These are phyloP conservation scores for Cyphellophora europaea DNA, from an alignment of 2,329 filamentous ascomycete species.

Conservation along the genomic window DNA sequence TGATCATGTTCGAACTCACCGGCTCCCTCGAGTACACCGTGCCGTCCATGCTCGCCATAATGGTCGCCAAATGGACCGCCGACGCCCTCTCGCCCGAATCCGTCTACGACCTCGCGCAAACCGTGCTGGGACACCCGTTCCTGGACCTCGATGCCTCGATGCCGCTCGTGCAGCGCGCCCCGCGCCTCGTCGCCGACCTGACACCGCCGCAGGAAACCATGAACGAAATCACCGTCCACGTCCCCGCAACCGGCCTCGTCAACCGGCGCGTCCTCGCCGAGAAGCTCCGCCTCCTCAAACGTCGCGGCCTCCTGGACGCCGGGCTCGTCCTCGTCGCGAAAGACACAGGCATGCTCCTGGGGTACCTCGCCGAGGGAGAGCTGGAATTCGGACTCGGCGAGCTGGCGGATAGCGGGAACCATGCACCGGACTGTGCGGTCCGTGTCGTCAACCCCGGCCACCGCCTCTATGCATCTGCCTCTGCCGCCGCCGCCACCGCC, in stretches of 20 bases:
- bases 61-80: slow-evolving; percentile 51
- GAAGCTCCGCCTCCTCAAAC: slow-evolving; percentile 39
- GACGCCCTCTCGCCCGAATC: slow-evolving; percentile 44
- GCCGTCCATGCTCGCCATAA: slow-evolving; percentile 51
- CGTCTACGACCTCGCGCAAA: slow-evolving; percentile 53
- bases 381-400: slow-evolving; percentile 46
- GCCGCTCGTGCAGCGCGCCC: not conserved
- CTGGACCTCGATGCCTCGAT: slow-evolving; percentile 42
- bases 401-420: no score
- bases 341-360: slow-evolving; percentile 35
- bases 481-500: no score
- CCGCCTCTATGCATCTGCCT: no score
- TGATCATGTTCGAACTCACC: slow-evolving; percentile 55
- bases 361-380: slow-evolving; percentile 47
- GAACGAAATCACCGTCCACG: slow-evolving; percentile 44
- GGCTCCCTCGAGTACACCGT: slow-evolving; percentile 50
- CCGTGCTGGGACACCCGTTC: slow-evolving; percentile 50
- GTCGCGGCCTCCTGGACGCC: slow-evolving; percentile 46
- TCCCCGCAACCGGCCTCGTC: slow-evolving; percentile 36
- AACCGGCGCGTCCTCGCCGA: slow-evolving; percentile 29
- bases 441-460: no score
- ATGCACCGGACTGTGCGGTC: no score
- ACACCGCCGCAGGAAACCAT: slow-evolving; percentile 46
- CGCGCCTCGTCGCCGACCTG: slow-evolving; percentile 32
- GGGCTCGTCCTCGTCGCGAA: slow-evolving; percentile 45